Base-by-base conservation (phyloP, 2,329 filamentous ascomycete genomes). In the Xylariaceae sp. region DNA sequence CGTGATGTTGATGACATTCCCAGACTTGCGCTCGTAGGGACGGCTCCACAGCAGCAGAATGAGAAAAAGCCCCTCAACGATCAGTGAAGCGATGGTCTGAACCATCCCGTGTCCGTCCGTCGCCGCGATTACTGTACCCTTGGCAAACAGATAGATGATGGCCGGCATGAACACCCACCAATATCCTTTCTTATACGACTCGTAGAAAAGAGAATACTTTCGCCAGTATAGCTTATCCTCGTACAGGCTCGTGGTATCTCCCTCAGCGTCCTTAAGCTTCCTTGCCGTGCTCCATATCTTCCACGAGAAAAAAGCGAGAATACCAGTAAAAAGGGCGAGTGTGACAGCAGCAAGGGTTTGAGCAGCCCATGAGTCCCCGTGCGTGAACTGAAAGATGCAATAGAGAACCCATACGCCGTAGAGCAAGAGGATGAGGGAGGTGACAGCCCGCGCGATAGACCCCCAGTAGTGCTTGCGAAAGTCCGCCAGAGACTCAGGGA, bases 401-500 rank as follows among this genome's bases (percentile, higher is more conserved):
- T 96, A 98, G 39, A 98, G 79, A 1, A 92, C 91, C 95, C 95
- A 98, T 60, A 96, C 85, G 60, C 95, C 92, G 75, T 98, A 99
- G 2, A 98, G 84, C 16, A 98, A 79, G 59, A 98, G 82, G 66
- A 99, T 92, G 74, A 99, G 82, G 64, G 91, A 90, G 39, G 92
- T 96, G 69, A 98, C 90, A 14, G 92, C 89, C 60, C 94, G 91
- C 41, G 89, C 91, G 72, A 99, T 88, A 53, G 92, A 87, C 65
- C 91, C 90, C 95, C 95, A 98, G 80, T 98, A 98, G 74, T 96
- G 91, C 77, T 96, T 90, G 64, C 95, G 90, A 84, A 98, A 98
- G 41, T 89, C 88, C 14, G 86, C 79, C 55, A 98, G 83, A 31
- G 84, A 83, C 70, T 91, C 82, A 11, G 95, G 93, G 71, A 98